Conservation (phyloP, 352 stramenopile genomes). For the Phytophthora pisi region DNA sequence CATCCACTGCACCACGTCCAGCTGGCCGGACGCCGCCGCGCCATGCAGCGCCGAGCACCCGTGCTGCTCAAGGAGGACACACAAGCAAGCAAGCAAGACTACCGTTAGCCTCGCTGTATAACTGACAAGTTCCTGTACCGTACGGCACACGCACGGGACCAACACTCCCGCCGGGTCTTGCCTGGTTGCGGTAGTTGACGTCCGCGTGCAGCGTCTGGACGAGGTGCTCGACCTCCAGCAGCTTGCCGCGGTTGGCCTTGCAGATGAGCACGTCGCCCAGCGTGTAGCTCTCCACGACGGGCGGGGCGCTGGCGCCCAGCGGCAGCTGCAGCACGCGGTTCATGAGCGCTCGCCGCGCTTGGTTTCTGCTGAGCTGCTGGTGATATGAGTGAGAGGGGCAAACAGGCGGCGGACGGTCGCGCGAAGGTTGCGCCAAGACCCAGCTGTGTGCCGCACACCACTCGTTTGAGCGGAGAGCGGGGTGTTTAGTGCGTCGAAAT, state of each 20-base stretch:
- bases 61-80: constrained; percentile 46
- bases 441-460: constrained; percentile 8
- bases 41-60: constrained; percentile 82
- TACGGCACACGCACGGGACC: background rate
- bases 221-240: constrained; percentile 78
- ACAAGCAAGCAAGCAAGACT: background rate
- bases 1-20: constrained; percentile 86
- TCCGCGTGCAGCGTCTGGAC: constrained; percentile 77
- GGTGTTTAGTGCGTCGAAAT: background rate
- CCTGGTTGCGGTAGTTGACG: constrained; percentile 89
- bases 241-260: constrained; percentile 85
- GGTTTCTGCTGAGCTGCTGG: constrained; percentile 14
- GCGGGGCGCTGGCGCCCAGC: constrained; percentile 49
- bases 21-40: constrained; percentile 74
- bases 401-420: constrained; percentile 32
- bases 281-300: constrained; percentile 77
- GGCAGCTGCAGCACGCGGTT: constrained; percentile 73
- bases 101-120: constrained; percentile 10
- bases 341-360: constrained; percentile 43
- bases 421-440: constrained; percentile 23
- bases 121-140: background rate
- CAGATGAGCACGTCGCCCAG: constrained; percentile 88
- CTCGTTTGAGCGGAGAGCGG: background rate
- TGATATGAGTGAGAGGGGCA: constrained; percentile 20
- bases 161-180: constrained; percentile 10